Conservation (phyloP, 1,284 basidiomycete genomes). For the Neolentinus lepideus region DNA sequence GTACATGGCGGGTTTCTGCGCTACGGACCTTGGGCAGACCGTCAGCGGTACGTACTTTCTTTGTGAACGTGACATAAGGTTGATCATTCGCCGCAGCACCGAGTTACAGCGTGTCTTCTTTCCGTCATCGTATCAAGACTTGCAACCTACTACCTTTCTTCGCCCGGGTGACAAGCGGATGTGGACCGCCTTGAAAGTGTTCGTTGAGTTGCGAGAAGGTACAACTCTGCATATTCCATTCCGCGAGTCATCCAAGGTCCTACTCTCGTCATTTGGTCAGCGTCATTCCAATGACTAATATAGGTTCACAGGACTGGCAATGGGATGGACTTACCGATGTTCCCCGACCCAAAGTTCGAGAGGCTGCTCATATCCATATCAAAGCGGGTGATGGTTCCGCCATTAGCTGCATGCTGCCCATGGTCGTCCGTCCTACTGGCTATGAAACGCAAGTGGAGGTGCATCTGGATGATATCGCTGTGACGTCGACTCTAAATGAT, state of each 20-base stretch:
- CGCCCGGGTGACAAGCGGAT: constrained; percentile 73
- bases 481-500: constrained; percentile 84
- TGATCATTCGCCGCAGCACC: constrained; percentile 32
- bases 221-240: constrained; percentile 80
- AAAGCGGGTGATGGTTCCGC: constrained; percentile 76
- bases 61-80: background rate
- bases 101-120: constrained; percentile 79
- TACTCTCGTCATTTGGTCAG: background rate
- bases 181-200: constrained; percentile 74
- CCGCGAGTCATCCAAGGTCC: constrained; percentile 77
- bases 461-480: constrained; percentile 72
- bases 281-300: background rate
- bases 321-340: constrained; percentile 60
- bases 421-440: constrained; percentile 65
- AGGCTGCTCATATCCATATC: constrained; percentile 69
- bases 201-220: constrained; percentile 72
- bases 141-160: constrained; percentile 46
- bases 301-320: constrained; percentile 61
- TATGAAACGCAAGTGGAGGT: constrained; percentile 77
- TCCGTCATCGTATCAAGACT: constrained; percentile 69
- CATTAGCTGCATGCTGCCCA: constrained; percentile 76
- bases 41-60: constrained; percentile 56
- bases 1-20: constrained; percentile 67
- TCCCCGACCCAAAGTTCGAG: constrained; percentile 48
- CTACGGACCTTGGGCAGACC: constrained; percentile 94